Percentiles rank a stretch among this genome's conserved stretches.
Conservation (phyloP, 306 rosid species). For the Oxytropis ochrocephala region DNA sequence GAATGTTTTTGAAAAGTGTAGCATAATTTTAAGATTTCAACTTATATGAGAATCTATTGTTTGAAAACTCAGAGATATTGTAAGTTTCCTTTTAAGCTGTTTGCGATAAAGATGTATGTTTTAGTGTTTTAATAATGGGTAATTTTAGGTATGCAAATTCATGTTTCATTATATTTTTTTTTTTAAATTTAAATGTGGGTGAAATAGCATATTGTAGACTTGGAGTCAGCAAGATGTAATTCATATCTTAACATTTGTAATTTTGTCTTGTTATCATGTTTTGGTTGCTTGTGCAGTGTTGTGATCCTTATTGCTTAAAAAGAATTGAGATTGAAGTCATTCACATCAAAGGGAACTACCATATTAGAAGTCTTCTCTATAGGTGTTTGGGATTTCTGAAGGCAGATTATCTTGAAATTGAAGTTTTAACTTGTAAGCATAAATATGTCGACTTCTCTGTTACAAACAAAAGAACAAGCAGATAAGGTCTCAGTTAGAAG, state of each 20-base stretch:
- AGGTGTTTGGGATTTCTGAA: background rate
- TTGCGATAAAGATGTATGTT: background rate
- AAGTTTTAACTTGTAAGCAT: background rate
- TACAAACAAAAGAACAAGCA: slow-evolving; percentile 25
- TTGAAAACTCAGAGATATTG: too few species aligned
- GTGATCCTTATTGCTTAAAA: background rate
- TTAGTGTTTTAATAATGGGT: background rate
- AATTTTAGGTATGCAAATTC: background rate
- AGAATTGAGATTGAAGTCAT: background rate
- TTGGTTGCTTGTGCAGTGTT: background rate
- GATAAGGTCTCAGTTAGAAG: slow-evolving; percentile 15
- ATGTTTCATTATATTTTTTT: background rate
- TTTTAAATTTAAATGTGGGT: background rate
- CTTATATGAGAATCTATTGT: too few species aligned
- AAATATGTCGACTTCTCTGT: background rate
- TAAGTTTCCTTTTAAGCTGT: background rate
- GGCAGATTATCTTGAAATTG: background rate
- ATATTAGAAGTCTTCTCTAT: too few species aligned
- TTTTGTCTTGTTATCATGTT: background rate
- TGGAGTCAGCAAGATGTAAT: background rate
- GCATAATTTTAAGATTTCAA: too few species aligned
- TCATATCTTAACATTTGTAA: background rate
- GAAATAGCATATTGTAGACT: background rate
- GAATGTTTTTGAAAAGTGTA: too few species aligned
- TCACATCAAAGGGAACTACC: background rate